A percentile compares a stretch with the other conserved stretches of the same genome.
These are phyloP conservation scores for Anthracocystis panici-leucophaei DNA, from an alignment of 1,284 basidiomycete genomes.

Conservation along the genomic window DNA sequence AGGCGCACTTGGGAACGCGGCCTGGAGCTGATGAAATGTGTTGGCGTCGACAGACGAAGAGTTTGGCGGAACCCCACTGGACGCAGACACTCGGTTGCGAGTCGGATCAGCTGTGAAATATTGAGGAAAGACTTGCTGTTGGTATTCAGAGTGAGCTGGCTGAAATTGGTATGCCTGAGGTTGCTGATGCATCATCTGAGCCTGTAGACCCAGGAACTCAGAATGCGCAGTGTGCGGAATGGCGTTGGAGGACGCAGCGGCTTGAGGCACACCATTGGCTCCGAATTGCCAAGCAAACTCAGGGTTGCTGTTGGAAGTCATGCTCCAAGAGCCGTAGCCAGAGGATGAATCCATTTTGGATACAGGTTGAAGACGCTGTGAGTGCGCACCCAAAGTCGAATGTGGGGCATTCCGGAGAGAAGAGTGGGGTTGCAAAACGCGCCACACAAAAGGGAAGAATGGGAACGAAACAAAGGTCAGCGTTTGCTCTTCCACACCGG, in stretches of 20 bases:
- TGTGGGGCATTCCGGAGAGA: not conserved
- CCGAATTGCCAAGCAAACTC: slow-evolving; percentile 22
- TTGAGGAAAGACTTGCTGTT: slow-evolving; percentile 4
- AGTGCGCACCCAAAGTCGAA: not conserved
- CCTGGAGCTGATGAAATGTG: slow-evolving; percentile 11
- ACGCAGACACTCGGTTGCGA: not conserved
- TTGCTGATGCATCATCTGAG: slow-evolving; percentile 11
- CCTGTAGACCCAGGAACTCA: not conserved
- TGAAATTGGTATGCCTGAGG: slow-evolving; percentile 3
- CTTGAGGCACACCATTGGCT: slow-evolving; percentile 12
- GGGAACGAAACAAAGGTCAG: no score
- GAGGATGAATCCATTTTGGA: slow-evolving; percentile 19
- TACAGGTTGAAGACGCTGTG: not conserved
- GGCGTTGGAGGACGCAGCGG: not conserved
- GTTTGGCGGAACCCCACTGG: not conserved
- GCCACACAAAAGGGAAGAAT: not conserved
- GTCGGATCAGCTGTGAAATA: not conserved
- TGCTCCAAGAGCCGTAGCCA: slow-evolving; percentile 23
- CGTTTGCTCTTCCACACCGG: no score
- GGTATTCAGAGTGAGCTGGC: not conserved
- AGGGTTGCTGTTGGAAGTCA: slow-evolving; percentile 19
- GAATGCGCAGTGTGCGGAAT: not conserved
- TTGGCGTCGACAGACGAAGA: slow-evolving; percentile 12
- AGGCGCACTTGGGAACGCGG: slow-evolving; percentile 9
- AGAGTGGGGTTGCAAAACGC: not conserved